Base-by-base conservation (phyloP, 306 rosid genomes). In the Cucumis cinereus region DNA sequence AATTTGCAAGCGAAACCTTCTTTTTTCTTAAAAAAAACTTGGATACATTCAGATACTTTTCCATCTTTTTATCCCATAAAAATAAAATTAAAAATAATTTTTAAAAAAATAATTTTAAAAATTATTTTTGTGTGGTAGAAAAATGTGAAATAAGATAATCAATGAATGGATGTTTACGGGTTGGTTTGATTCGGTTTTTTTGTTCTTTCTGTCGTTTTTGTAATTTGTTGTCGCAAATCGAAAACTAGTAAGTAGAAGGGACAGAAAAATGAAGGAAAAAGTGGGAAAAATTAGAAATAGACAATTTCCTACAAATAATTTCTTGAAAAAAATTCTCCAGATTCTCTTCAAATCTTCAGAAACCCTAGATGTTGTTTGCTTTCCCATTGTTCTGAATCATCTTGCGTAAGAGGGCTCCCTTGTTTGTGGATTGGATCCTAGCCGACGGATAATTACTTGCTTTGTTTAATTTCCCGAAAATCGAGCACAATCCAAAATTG, bases 341-440 rank as follows among this genome's bases (percentile, higher is more conserved):
- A 23, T 74, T 55, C 68, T 38, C 68, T 36, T 36, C 52, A 38
- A 54, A 54, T 55, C 24, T 56, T 74, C 38, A 36, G 35, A 74
- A 74, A 74, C 78, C 78, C 78, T 57, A 74, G 67, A 35, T 72
- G 22, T 36, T n/a, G 7, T 56, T 36, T 20, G 66, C 77, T 35
- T 22, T 55, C 66, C 77, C 17, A 50, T 54, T 24, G 17, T 41
- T 53, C 14, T 74, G 77, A 74, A 74, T 53, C 11, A 52, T 73
- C 35, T 20, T n/a, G 12, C n/a, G n/a, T 11, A 6, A 22, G 12
- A 23, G 43, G 56, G 13, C 36, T 30, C 13, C 4, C 9, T 49
- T 26, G 35, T 26, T 49, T 47, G 4, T 49, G 58, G 76, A 49
- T 69, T 71, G 24, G 43, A 71, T 71, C 59, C 59, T 17, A 28